Evolutionary conservation across 2,329 filamentous ascomycete genomes (phyloP).

Genomic region (Apiospora phragmitis): DNA sequence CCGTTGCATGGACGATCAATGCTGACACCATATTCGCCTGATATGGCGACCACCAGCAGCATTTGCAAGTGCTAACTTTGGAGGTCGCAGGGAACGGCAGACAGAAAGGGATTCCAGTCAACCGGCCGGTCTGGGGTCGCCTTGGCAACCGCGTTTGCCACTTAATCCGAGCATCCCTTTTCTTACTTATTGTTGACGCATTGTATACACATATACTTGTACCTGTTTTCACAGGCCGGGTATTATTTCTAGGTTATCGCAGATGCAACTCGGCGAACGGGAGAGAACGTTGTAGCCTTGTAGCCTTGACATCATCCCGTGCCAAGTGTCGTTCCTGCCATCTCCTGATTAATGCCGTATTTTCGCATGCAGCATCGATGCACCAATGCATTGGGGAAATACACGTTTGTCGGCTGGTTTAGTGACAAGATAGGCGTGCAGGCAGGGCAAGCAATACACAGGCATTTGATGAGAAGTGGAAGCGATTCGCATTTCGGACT

Average conservation of each 20-base stretch:
- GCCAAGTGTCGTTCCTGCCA: background rate
- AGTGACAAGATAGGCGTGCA: background rate
- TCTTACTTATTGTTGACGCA: background rate
- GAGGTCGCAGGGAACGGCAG: background rate
- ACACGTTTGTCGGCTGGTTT: background rate
- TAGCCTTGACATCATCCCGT: background rate
- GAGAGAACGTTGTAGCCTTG: background rate
- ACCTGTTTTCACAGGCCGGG: no score
- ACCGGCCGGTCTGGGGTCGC: background rate
- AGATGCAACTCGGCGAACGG: background rate
- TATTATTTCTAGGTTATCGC: background rate
- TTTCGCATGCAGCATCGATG: background rate
- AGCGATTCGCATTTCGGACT: background rate
- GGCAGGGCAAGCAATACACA: background rate
- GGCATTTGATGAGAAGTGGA: background rate
- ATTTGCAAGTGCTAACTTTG: background rate
- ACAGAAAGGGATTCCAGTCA: background rate
- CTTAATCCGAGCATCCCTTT: background rate
- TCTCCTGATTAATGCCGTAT: background rate
- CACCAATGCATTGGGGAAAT: background rate
- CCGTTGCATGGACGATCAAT: background rate
- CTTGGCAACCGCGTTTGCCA: background rate
- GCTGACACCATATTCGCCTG: background rate
- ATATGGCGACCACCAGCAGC: background rate
- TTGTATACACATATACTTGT: no score